Conservation (phyloP, 352 stramenopile species). For the Albugo laibachii region DNA sequence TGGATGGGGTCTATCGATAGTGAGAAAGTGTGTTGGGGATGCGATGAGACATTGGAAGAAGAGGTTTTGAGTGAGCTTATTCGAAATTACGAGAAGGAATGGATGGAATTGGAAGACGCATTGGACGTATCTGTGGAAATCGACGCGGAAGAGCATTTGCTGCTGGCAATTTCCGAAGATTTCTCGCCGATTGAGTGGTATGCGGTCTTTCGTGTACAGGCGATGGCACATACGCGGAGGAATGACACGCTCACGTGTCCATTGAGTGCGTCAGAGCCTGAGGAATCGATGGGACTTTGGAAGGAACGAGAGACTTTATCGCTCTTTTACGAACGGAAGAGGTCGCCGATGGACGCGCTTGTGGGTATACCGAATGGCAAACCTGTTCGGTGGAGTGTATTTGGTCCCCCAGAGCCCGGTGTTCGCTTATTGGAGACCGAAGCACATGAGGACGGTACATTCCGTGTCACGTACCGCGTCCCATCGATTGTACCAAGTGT, state of each 20-base stretch:
- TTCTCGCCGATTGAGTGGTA: conserved; percentile 73
- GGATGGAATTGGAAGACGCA: conserved; percentile 18
- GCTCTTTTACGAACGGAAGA: conserved; percentile 3
- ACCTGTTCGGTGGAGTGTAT: no score
- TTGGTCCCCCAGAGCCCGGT: no score
- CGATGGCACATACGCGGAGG: conserved; percentile 21
- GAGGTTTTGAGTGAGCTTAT: conserved; percentile 16
- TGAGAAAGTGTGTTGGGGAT: conserved; percentile 34
- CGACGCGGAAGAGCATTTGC: conserved; percentile 58
- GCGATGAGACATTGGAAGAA: conserved; percentile 12
- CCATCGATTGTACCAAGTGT: no score
- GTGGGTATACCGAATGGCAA: no score
- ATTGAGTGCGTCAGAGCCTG: background rate
- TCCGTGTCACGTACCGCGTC: no score
- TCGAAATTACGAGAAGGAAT: conserved; percentile 7
- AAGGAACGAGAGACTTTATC: conserved; percentile 3
- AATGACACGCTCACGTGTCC: background rate
- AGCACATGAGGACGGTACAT: no score
- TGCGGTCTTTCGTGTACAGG: conserved; percentile 54
- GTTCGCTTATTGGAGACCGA: no score
- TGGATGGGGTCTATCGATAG: conserved; percentile 5
- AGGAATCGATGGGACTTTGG: background rate
- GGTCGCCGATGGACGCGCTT: background rate
- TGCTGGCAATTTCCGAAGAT: conserved; percentile 67
- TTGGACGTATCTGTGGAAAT: conserved; percentile 43